phyloP scores from a whole-genome alignment of 208 protist species.

The Crithidia expoeki region DNA sequence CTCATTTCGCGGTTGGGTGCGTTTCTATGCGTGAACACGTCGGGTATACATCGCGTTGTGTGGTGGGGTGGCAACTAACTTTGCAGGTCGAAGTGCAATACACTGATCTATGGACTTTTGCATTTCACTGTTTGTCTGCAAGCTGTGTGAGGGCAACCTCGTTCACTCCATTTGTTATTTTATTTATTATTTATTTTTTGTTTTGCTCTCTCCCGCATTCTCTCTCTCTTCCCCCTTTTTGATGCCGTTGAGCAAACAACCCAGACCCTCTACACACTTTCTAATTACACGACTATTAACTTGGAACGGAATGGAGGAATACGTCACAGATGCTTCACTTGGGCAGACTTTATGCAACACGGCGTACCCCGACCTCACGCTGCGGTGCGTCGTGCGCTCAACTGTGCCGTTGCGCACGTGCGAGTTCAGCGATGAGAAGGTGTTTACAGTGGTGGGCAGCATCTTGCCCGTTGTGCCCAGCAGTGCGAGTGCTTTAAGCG shows the following conservation, averaged over 20 bases:
- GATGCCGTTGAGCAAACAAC: neutral
- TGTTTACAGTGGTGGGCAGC: constrained; percentile 57
- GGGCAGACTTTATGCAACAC: constrained; percentile 29
- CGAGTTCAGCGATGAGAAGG: constrained; percentile 57
- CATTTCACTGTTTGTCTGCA: neutral
- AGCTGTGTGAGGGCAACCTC: too few species aligned
- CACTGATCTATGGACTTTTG: neutral
- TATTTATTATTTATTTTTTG: neutral
- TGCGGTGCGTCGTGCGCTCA: constrained; percentile 53
- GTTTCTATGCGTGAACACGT: too few species aligned
- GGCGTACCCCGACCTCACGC: constrained; percentile 28
- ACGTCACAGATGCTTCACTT: constrained; percentile 51
- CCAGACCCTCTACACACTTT: too few species aligned
- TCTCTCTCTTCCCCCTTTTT: too few species aligned
- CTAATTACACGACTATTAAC: neutral
- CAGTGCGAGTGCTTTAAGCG: neutral
- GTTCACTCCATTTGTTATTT: too few species aligned
- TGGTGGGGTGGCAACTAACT: too few species aligned
- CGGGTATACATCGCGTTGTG: too few species aligned
- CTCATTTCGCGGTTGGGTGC: too few species aligned
- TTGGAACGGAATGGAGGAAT: constrained; percentile 41
- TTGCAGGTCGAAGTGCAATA: too few species aligned
- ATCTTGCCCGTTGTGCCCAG: constrained; percentile 16
- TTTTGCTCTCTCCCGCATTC: neutral
- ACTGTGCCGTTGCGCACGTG: constrained; percentile 49